Percentiles rank a stretch among this genome's conserved stretches.
Evolutionary conservation across 176 grass and related monocot genomes (phyloP).

Genomic region (Alloteropsis semialata): DNA sequence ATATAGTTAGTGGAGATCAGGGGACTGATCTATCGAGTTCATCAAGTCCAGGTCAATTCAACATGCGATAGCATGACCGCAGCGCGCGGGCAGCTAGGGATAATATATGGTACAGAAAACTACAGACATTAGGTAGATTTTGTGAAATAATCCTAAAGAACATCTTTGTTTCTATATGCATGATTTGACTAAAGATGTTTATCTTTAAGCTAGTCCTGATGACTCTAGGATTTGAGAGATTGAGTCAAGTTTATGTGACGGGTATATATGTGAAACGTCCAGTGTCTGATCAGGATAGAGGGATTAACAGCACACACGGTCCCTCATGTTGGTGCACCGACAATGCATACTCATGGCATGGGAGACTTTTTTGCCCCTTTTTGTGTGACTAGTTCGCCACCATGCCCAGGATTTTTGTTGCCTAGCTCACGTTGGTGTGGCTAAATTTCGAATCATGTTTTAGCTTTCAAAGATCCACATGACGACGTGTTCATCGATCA

Average conservation of each 20-base stretch:
- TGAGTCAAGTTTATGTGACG: slow-evolving; percentile 14
- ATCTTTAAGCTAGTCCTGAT: not conserved
- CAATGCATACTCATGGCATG: slow-evolving; percentile 43
- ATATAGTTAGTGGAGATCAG: not conserved
- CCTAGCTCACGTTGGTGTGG: slow-evolving; percentile 33
- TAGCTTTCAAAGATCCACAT: slow-evolving; percentile 1
- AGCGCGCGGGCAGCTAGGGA: not conserved
- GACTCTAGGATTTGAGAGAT: not conserved
- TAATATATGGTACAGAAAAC: not conserved
- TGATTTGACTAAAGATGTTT: not conserved
- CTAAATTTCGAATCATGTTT: slow-evolving; percentile 34
- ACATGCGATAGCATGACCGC: not conserved
- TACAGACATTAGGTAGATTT: not conserved
- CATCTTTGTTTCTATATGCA: not conserved
- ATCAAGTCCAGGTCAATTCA: not conserved
- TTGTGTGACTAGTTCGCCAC: slow-evolving; percentile 41
- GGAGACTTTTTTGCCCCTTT: slow-evolving; percentile 19
- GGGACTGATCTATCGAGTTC: not conserved
- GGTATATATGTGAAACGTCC: not conserved
- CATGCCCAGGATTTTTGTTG: slow-evolving; percentile 43
- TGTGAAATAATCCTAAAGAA: not conserved
- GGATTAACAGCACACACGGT: not conserved
- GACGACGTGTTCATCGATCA: not conserved
- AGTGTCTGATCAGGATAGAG: not conserved
- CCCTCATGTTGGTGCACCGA: slow-evolving; percentile 54